phyloP scores from a whole-genome alignment of 495 filamentous ascomycete species.

The Hamigera avellanea region DNA sequence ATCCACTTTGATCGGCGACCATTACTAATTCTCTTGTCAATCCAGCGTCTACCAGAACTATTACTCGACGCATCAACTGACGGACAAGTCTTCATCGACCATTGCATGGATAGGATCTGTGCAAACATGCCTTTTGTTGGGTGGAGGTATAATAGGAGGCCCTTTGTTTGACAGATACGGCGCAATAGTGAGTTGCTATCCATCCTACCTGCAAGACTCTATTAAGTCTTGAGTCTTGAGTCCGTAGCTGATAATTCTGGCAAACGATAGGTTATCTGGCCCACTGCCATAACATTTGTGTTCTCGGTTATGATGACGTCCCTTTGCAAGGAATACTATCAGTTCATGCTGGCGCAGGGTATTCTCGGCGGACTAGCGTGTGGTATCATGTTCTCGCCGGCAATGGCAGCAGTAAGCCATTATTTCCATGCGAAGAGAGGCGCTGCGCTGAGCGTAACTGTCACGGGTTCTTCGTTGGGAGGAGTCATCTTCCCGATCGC shows the following conservation, averaged over 20 bases:
- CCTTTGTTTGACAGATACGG: slow-evolving; percentile 14
- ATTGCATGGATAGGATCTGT: slow-evolving; percentile 46
- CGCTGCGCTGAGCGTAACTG: slow-evolving; percentile 33
- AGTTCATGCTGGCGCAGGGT: slow-evolving; percentile 46
- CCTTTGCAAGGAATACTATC: slow-evolving; percentile 40
- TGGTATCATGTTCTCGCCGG: slow-evolving; percentile 34
- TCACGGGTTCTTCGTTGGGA: slow-evolving; percentile 25
- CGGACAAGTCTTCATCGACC: slow-evolving; percentile 21
- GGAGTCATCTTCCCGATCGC: slow-evolving; percentile 41
- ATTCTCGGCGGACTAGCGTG: slow-evolving; percentile 32
- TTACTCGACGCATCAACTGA: not conserved
- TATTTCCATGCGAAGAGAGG: slow-evolving; percentile 40
- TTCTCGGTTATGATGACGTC: slow-evolving; percentile 34
- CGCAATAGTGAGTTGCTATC: slow-evolving; percentile 2
- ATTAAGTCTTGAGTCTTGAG: slow-evolving; percentile 3
- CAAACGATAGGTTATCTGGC: too few species aligned
- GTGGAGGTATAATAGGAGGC: slow-evolving; percentile 27
- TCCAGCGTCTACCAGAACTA: slow-evolving; percentile 4
- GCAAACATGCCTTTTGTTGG: slow-evolving; percentile 32
- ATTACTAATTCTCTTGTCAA: too few species aligned
- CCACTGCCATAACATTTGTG: slow-evolving; percentile 4
- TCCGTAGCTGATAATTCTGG: too few species aligned
- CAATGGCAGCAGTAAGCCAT: slow-evolving; percentile 32
- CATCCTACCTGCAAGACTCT: too few species aligned
- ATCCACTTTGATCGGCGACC: too few species aligned